Evolutionary conservation across 768 basidiomycete species (phyloP).

Genomic region (Lentinula sp.): DNA sequence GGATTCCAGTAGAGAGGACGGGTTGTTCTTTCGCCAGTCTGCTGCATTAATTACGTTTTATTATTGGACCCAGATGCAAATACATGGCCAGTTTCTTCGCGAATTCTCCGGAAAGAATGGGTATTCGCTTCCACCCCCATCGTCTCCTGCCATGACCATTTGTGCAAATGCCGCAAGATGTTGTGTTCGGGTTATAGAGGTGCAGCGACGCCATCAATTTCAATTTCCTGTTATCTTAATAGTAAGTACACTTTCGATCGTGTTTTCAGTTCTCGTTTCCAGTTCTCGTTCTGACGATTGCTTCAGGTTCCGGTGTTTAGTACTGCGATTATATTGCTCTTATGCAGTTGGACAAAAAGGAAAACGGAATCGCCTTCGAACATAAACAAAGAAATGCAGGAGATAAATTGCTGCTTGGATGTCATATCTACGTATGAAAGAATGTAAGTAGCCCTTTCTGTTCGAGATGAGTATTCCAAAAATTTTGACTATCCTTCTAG

Average conservation of each 20-base stretch:
- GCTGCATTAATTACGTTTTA: slow-evolving; percentile 32
- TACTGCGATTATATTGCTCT: background rate
- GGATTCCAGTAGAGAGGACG: slow-evolving; percentile 18
- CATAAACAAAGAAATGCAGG: background rate
- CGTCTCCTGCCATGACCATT: slow-evolving; percentile 29
- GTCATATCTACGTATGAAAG: background rate
- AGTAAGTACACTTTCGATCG: background rate
- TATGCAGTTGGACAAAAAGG: background rate
- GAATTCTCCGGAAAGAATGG: slow-evolving; percentile 11
- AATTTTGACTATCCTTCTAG: background rate
- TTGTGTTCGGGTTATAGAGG: slow-evolving; percentile 32
- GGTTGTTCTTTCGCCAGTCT: slow-evolving; percentile 30
- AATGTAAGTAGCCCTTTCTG: background rate
- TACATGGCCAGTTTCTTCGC: slow-evolving; percentile 42
- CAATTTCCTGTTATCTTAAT: background rate
- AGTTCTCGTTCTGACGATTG: background rate
- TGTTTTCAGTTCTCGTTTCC: no score
- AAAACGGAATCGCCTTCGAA: background rate
- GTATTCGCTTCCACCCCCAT: background rate
- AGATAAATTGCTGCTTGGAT: background rate
- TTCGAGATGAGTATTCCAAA: background rate
- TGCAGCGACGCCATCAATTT: slow-evolving; percentile 5
- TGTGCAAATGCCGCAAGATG: slow-evolving; percentile 31
- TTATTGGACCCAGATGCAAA: slow-evolving; percentile 36
- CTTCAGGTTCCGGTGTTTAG: background rate